Conservation (phyloP, 73 alveolate genomes). For the Breviolum minutum region DNA sequence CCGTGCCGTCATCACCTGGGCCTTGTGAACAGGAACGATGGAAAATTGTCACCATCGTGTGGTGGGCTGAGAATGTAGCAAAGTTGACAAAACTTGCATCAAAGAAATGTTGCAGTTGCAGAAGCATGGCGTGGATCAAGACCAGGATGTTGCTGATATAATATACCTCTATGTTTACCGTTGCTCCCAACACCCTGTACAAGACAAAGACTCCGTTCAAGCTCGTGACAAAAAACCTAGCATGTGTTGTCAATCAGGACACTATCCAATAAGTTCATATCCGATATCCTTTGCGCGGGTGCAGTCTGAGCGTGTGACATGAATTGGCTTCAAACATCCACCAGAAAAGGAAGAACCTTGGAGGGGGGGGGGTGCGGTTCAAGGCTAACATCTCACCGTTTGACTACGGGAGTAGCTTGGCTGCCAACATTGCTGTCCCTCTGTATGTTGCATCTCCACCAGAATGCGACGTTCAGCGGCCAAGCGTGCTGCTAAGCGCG, state of each 20-base stretch:
- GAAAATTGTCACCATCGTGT: neutral
- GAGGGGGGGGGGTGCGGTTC: neutral
- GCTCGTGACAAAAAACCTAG: neutral
- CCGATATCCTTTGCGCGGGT: too few species aligned
- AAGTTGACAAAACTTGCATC: too few species aligned
- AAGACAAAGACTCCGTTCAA: too few species aligned
- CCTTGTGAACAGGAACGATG: neutral
- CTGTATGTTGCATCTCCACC: slow-evolving; percentile 71
- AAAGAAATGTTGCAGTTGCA: too few species aligned
- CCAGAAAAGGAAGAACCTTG: slow-evolving; percentile 27
- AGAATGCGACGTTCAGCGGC: slow-evolving; percentile 70
- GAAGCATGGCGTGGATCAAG: too few species aligned
- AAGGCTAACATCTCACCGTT: neutral
- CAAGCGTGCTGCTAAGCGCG: slow-evolving; percentile 63
- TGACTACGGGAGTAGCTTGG: neutral
- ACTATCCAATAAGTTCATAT: neutral
- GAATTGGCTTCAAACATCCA: slow-evolving; percentile 24
- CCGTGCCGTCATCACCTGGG: slow-evolving; percentile 67
- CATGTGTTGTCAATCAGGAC: neutral
- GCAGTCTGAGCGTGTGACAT: neutral
- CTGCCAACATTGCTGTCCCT: slow-evolving; percentile 50
- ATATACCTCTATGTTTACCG: too few species aligned
- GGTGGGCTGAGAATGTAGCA: neutral
- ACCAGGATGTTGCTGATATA: too few species aligned
- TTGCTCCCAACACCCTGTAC: too few species aligned